Base-by-base conservation (phyloP, 169 alveolate genomes). In the Plasmodium knowlesi region DNA sequence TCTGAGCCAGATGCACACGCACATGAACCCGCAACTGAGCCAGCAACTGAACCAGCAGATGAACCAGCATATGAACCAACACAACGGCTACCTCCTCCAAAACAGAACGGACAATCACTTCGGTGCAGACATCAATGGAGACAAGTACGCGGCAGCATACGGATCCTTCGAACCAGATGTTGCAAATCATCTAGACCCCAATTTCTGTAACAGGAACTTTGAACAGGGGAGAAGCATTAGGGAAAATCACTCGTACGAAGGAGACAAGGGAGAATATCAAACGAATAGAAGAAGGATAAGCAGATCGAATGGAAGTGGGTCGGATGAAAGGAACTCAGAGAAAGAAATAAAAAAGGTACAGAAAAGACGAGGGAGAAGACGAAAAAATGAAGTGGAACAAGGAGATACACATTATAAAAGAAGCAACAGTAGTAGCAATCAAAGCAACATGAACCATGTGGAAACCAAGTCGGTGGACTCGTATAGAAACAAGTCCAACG, bases 291-390 rank as follows among this genome's bases (percentile, higher is more conserved):
- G 39, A 32, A 86, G 79, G 71, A 10, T 37, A 53, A 53, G 88
- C 9, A 53, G 93, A 57, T 86, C 93, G 16, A 5, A 83, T 46
- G 86, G 37, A 9, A 86, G 88, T 37, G 93, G 61, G 67, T 86
- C 93, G 41, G 93, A 86, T 5, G 93, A 78, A 16, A 74, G 30
- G 43, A 22, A 86, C 32, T 86, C 93, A 0, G 93, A 86, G 4
- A 86, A 34, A 67, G 93, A 86, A 74, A 16, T 25, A 34, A 53
- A 74, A 34, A 86, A 86, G 61, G 50, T 54, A 34, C 86, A 76
- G 5, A 86, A 76, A 34, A 86, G 43, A 37, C 37, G 93, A 1
- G 88, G 93, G 43, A 86, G 93, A 54, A 74, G 86, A 86, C 57
- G 93, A 86, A 86, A 86, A 28, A 74, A 43, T 30, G 93, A 86